Base-by-base conservation (phyloP, 257 asterid genomes). In the Linderniella brevidens region DNA sequence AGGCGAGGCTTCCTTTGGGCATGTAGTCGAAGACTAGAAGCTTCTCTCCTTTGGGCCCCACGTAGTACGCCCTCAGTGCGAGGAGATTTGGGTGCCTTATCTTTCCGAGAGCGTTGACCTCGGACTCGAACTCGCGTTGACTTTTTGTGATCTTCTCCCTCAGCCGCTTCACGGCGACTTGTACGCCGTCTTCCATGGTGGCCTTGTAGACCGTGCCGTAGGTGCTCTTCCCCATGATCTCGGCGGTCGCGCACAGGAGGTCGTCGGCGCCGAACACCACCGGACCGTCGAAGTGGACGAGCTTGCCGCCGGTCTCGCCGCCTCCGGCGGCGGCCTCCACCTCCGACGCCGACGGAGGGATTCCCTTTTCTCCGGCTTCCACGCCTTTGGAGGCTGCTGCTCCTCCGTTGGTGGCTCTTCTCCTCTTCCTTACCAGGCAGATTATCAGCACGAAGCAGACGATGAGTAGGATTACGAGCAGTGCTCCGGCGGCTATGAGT, bases 31-130 rank as follows among this genome's bases (percentile, higher is more conserved):
- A 85, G 41, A 85, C 96, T 13, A 90, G 93, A 67, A 90, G 75
- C 65, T 85, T 90, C 58, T 90, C 99, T 11, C 96, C 99, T 65
- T 90, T 90, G 4, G 99, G 99, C 16, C 99, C 99, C 17, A 77
- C 53, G 54, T 90, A 90, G 50, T 85, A 90, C 50, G 93, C 94
- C 57, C 99, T 81, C 15, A 85, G 73, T 3, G 99, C 96, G 29
- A 90, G 61, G 25, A 90, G 93, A 63, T 90, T 82, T 3, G 86
- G 83, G 56, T 81, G 96, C 55, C 99, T 64, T 48, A 81, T 90
- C 45, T 81, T 85, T 13, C 96, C 96, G 8, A 85, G 71, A 11
- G 59, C 58, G 67, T 79, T 77, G 11, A 75, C 94, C 64, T 90
- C 99, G 29, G 48, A 41, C 68, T 90, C 99, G 42, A 90, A 90